phyloP scores from a whole-genome alignment of 1,139 yeast genomes.

The Blastobotrys illinoisensis region DNA sequence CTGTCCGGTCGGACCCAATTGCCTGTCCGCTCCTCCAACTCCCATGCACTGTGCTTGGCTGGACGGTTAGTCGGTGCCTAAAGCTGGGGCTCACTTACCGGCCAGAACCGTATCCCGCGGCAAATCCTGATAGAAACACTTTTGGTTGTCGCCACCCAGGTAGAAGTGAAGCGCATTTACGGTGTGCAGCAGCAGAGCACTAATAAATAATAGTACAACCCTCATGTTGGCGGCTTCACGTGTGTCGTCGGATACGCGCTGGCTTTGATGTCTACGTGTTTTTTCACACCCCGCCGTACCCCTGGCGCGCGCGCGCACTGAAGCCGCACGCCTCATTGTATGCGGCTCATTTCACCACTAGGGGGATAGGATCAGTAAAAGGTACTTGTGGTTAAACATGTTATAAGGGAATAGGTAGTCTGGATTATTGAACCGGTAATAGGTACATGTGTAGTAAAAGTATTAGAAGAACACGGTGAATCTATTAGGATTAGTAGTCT shows the following conservation, averaged over 20 bases:
- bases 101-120: conserved; percentile 53
- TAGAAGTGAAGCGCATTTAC: conserved; percentile 46
- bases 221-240: conserved; percentile 4
- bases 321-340: neutral
- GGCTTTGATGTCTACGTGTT: conserved; percentile 1
- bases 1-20: conserved; percentile 43
- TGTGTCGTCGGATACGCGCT: neutral
- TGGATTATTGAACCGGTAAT: too few relatives aligned
- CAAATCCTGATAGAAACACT: conserved; percentile 64
- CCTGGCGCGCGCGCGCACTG: conserved; percentile 1
- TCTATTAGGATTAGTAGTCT: neutral
- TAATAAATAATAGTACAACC: conserved; percentile 4
- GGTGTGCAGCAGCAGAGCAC: conserved; percentile 17
- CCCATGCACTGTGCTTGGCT: conserved; percentile 51
- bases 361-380: too few relatives aligned
- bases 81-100: conserved; percentile 33
- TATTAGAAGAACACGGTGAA: too few relatives aligned
- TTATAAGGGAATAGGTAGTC: too few relatives aligned
- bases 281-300: neutral
- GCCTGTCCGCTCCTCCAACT: conserved; percentile 42
- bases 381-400: too few relatives aligned
- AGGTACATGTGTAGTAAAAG: too few relatives aligned
- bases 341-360: neutral
- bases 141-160: conserved; percentile 48
- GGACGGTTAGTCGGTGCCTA: neutral